phyloP scores from a whole-genome alignment of 306 rosid genomes.

The Vigna unguiculata region DNA sequence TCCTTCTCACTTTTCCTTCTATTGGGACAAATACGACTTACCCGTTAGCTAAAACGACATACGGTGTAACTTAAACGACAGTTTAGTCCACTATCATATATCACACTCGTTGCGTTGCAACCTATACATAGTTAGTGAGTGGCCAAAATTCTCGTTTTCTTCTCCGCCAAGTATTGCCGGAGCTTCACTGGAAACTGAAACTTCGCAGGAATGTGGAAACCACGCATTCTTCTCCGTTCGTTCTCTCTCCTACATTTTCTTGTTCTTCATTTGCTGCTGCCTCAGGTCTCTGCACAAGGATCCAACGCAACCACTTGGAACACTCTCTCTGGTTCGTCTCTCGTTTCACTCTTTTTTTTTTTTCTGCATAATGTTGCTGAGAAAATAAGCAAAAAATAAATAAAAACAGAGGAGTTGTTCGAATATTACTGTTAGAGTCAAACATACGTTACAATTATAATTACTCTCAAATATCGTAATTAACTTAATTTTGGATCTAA shows the following conservation, averaged over 20 bases:
- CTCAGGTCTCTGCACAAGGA: constrained; percentile 66
- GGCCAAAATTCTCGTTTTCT: background rate
- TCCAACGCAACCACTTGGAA: constrained; percentile 56
- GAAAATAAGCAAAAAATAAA: background rate
- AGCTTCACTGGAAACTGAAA: constrained; percentile 14
- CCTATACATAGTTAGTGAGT: background rate
- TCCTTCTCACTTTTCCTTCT: no score
- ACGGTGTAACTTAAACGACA: no score
- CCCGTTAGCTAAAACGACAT: no score
- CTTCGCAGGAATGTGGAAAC: constrained; percentile 56
- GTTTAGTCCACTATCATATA: no score
- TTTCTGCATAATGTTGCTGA: background rate
- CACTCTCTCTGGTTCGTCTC: constrained; percentile 63
- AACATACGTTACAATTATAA: no score
- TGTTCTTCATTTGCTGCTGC: constrained; percentile 40
- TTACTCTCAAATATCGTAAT: no score
- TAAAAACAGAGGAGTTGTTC: background rate
- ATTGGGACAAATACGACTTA: no score
- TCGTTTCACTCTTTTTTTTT: background rate
- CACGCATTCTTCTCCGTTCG: constrained; percentile 45
- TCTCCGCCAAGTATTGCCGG: constrained; percentile 5
- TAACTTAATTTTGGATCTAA: no score
- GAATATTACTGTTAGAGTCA: no score
- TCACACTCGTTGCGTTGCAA: background rate
- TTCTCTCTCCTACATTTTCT: constrained; percentile 38